These are phyloP conservation scores for Simplicillium aogashimaense DNA, from an alignment of 2,329 filamentous ascomycete species.

Conservation along the genomic window DNA sequence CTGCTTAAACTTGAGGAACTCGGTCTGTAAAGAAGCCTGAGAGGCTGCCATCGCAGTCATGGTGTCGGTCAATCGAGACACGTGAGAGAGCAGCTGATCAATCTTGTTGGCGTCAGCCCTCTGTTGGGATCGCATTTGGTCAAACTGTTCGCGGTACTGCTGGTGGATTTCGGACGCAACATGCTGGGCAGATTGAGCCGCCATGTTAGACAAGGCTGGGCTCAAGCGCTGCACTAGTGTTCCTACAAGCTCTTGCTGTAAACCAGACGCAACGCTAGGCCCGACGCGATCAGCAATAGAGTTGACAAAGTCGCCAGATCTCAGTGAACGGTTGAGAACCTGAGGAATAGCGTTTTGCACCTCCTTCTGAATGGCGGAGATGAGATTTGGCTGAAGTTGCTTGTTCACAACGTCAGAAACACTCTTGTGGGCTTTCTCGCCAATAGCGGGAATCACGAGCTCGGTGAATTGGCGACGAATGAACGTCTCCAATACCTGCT, in stretches of 20 bases:
- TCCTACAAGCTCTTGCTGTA: slow-evolving; percentile 60
- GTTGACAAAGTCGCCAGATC: slow-evolving; percentile 64
- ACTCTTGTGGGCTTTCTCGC: slow-evolving; percentile 54
- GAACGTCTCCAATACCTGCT: slow-evolving; percentile 66
- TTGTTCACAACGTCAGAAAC: slow-evolving; percentile 63
- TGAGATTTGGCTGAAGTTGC: slow-evolving; percentile 56
- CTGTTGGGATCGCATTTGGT: slow-evolving; percentile 39
- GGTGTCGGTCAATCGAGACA: slow-evolving; percentile 57
- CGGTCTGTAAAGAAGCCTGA: slow-evolving; percentile 59
- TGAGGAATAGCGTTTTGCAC: slow-evolving; percentile 62
- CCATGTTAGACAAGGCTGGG: slow-evolving; percentile 55
- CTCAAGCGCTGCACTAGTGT: slow-evolving; percentile 54
- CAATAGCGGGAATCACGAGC: slow-evolving; percentile 65
- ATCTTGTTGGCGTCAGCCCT: slow-evolving; percentile 53
- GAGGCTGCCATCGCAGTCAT: slow-evolving; percentile 59
- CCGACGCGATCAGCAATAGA: slow-evolving; percentile 60
- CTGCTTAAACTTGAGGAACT: slow-evolving; percentile 48
- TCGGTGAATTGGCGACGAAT: slow-evolving; percentile 67
- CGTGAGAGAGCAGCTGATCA: slow-evolving; percentile 58
- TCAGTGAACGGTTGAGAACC: slow-evolving; percentile 42
- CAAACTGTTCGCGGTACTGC: slow-evolving; percentile 40
- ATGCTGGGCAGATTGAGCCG: slow-evolving; percentile 56
- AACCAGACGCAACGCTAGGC: slow-evolving; percentile 52
- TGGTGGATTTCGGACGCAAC: slow-evolving; percentile 60
- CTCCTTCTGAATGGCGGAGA: slow-evolving; percentile 61